Conservation (phyloP, 1,139 yeast genomes). For the Pichia sp. region DNA sequence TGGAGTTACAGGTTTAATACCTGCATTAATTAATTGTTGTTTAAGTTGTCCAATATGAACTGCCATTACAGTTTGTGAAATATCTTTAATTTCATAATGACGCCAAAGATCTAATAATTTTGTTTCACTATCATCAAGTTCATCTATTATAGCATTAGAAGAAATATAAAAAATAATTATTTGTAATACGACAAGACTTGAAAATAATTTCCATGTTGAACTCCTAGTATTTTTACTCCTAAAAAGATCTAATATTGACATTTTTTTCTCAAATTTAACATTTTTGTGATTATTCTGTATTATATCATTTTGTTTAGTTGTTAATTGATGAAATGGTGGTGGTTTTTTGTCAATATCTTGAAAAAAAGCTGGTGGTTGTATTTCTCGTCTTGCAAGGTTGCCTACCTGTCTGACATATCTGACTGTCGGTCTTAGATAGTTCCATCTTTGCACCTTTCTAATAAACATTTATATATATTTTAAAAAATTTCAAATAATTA, state of each 20-base stretch:
- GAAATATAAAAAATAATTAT: constrained; percentile 1
- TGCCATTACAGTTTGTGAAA: constrained; percentile 21
- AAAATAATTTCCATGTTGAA: neutral
- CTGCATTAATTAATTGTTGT: constrained; percentile 16
- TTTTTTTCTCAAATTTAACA: neutral
- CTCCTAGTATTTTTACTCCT: constrained; percentile 4
- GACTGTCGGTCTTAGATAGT: no score
- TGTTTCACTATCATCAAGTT: constrained; percentile 6
- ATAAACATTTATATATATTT: no score
- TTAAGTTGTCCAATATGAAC: constrained; percentile 19
- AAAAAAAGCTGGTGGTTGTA: neutral
- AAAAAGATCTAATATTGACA: constrained; percentile 4
- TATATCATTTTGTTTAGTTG: neutral
- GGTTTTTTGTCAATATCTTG: neutral
- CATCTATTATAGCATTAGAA: constrained; percentile 3
- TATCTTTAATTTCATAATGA: constrained; percentile 16
- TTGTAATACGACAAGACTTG: constrained; percentile 1
- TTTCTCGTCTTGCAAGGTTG: neutral
- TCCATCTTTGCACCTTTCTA: no score
- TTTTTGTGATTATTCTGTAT: neutral
- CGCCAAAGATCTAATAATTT: constrained; percentile 12
- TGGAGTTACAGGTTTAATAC: constrained; percentile 14
- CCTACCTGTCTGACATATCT: no score
- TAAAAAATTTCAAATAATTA: no score
- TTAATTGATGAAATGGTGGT: neutral